Evolutionary conservation across 306 rosid genomes (phyloP).

Genomic region (Echinosophora koreensis): DNA sequence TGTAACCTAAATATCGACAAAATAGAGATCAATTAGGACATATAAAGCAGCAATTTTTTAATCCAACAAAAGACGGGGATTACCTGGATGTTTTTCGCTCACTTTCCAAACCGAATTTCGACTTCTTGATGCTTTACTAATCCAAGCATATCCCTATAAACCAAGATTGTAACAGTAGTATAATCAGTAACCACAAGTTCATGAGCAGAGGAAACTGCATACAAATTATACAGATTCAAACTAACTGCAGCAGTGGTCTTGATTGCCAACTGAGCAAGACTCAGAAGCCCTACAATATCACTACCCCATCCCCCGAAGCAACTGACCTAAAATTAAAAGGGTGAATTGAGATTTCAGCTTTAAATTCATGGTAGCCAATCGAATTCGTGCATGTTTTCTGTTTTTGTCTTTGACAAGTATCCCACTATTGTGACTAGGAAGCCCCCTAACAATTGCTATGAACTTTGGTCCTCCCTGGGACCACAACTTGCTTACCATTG

Average conservation of each 20-base stretch:
- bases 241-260: background rate
- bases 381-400: background rate
- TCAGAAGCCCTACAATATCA: background rate
- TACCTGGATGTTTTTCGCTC: constrained; percentile 76
- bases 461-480: background rate
- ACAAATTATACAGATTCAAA: constrained; percentile 24
- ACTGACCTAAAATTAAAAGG: background rate
- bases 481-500: background rate
- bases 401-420: background rate
- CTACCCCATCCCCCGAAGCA: background rate
- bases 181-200: constrained; percentile 41
- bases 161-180: constrained; percentile 2
- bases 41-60: constrained; percentile 25
- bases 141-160: constrained; percentile 78
- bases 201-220: constrained; percentile 17
- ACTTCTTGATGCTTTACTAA: constrained; percentile 64
- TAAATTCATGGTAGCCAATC: constrained; percentile 1
- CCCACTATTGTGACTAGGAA: background rate
- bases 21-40: constrained; percentile 25
- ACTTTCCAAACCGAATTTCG: constrained; percentile 64
- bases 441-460: background rate
- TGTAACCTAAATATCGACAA: constrained; percentile 64
- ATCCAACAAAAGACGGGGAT: constrained; percentile 2
- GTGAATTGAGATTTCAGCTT: background rate
- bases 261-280: constrained; percentile 17